phyloP scores from a whole-genome alignment of 352 stramenopile species.

The Lagenidium giganteum region DNA sequence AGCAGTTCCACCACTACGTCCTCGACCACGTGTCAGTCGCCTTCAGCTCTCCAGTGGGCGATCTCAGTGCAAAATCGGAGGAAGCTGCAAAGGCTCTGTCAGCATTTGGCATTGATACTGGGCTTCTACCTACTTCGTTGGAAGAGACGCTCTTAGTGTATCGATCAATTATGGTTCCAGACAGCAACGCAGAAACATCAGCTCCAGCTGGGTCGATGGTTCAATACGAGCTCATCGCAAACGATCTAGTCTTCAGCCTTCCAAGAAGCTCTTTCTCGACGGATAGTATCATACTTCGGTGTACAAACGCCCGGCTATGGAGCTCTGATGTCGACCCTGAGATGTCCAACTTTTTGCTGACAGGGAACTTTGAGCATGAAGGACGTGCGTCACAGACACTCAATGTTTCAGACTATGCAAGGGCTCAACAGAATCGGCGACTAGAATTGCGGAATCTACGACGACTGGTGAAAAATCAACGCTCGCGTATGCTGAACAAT shows the following conservation, averaged over 20 bases:
- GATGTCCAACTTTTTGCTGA: constrained; percentile 72
- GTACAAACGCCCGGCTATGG: constrained; percentile 70
- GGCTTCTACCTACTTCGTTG: constrained; percentile 15
- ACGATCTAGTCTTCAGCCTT: constrained; percentile 77
- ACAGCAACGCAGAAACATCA: background rate
- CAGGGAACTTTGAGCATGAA: constrained; percentile 65
- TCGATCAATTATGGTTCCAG: constrained; percentile 5
- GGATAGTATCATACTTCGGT: constrained; percentile 70
- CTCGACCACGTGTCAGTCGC: constrained; percentile 36
- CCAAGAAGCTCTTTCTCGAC: constrained; percentile 74
- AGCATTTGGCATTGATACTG: constrained; percentile 11
- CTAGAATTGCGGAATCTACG: constrained; percentile 66
- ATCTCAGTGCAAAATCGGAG: constrained; percentile 10
- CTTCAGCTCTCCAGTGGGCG: constrained; percentile 1
- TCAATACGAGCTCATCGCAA: constrained; percentile 67
- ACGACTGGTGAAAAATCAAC: constrained; percentile 78
- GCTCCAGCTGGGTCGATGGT: no score
- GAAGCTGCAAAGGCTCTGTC: background rate
- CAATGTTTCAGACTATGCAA: constrained; percentile 20
- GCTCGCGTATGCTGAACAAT: constrained; percentile 76
- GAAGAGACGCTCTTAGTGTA: constrained; percentile 24
- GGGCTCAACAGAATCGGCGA: constrained; percentile 52
- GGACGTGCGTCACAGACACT: constrained; percentile 11
- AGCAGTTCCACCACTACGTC: constrained; percentile 80
- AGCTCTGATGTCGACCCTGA: constrained; percentile 56